A percentile compares a stretch with the other conserved stretches of the same genome.
These are phyloP conservation scores for Populus davidiana DNA, from an alignment of 345 rosid species.

Conservation along the genomic window DNA sequence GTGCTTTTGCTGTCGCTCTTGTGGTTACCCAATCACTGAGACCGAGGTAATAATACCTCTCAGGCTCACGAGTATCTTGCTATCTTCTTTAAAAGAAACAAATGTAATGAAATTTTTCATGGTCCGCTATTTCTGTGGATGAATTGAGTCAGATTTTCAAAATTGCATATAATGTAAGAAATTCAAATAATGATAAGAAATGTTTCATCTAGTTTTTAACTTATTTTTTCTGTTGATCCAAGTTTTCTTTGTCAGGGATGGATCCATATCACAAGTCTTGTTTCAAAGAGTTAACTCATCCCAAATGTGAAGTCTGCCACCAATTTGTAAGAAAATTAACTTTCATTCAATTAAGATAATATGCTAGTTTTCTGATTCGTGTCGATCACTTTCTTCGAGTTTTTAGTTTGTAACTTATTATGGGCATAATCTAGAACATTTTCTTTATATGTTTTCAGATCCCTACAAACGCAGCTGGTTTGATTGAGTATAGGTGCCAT, in stretches of 20 bases:
- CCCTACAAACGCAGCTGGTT: conserved; percentile 74
- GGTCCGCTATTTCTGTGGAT: too few relatives aligned
- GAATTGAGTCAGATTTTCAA: not conserved
- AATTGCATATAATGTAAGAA: not conserved
- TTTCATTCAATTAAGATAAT: not conserved
- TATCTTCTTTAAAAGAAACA: too few relatives aligned
- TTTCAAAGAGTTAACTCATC: conserved; percentile 85
- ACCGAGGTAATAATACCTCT: conserved; percentile 53
- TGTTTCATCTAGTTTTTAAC: conserved; percentile 18
- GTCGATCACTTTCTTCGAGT: too few relatives aligned
- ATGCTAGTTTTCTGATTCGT: not conserved
- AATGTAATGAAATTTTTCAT: too few relatives aligned
- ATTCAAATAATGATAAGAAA: not conserved
- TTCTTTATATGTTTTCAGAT: conserved; percentile 42
- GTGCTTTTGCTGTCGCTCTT: conserved; percentile 76
- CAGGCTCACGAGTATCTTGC: not conserved
- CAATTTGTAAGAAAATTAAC: conserved; percentile 63
- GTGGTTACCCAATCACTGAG: conserved; percentile 69
- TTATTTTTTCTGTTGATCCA: conserved; percentile 41
- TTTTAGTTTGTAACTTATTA: too few relatives aligned
- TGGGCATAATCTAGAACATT: too few relatives aligned
- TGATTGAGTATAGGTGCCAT: conserved; percentile 92
- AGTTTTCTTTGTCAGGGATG: conserved; percentile 76
- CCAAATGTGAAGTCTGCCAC: conserved; percentile 92
- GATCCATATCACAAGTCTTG: conserved; percentile 85